Evolutionary conservation across 192 early-diverging fungal genomes (phyloP), one percentile per base, ranked within the genome.

Genomic region (Coemansia sp.): DNA sequence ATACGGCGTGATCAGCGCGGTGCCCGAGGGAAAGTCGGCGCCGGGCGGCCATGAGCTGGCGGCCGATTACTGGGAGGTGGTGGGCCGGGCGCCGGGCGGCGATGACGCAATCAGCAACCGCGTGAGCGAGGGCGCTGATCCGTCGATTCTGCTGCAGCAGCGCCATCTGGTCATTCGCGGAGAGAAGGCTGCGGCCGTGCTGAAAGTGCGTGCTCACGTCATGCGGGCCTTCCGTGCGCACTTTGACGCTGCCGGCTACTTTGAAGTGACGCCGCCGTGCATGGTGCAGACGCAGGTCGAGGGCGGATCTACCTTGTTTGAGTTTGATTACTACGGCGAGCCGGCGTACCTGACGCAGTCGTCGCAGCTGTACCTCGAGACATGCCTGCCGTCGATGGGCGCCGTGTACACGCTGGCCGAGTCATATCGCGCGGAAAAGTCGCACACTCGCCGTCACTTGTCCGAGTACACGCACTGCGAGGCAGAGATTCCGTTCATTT

Each of bases 251-350:
- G 82, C 80, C 32, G 84, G 85, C 13, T 91, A 91, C 65, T 74
- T 79, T 57, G 97, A 99, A 80, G 93, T 99, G 14, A 97, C 91
- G 12, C 96, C 97, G n/a, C 97, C 97, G 18, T 87, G 92, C 71
- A 93, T 99, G 94, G 97, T 99, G 22, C 96, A 99, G 84, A 99
- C 96, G 41, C 95, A 97, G 77, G 96, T 97, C 12, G 97, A 99
- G 82, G 97, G 97, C 57, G 97, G 97, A 8, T 88, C 88, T 39
- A 98, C 96, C 8, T 85, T 99, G 57, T 99, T 99, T 57, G 82
- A 84, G 48, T 90, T 99, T 74, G 81, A 97, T 71, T 99, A 99
- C 83, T 99, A 99, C 66, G 96, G 93, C 37, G 92, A 97, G 72
- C 77, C 89, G 73, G 95, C 96, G 8, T 99, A 96, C 76, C 85